A percentile compares a stretch with the other conserved stretches of the same genome.
phyloP scores from a whole-genome alignment of 345 rosid genomes.

The Populus alba region DNA sequence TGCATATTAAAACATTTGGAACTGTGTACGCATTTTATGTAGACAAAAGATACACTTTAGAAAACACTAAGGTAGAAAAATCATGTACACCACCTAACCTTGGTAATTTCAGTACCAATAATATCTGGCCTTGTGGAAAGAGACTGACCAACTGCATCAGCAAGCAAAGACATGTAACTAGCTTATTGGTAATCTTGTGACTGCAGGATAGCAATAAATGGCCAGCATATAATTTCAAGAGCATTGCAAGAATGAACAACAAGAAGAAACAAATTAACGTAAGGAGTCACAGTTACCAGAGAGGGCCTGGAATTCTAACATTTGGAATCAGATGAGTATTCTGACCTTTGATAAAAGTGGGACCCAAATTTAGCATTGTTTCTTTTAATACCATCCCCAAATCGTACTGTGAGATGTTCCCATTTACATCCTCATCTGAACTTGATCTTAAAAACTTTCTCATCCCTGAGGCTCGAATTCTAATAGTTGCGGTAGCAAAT shows the following conservation, averaged over 20 bases:
- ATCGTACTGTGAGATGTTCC: conserved; percentile 48
- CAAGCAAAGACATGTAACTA: conserved; percentile 48
- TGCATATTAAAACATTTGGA: no score
- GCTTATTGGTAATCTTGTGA: conserved; percentile 35
- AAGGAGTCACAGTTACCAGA: not conserved
- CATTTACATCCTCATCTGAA: conserved; percentile 34
- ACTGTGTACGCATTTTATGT: no score
- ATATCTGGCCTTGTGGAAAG: conserved; percentile 95
- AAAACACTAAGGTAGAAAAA: not conserved
- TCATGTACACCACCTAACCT: conserved; percentile 45
- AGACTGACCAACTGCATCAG: conserved; percentile 94
- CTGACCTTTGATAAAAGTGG: conserved; percentile 94
- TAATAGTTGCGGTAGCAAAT: conserved; percentile 65
- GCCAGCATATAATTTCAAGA: conserved; percentile 27
- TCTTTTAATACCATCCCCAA: conserved; percentile 83
- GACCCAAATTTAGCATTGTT: conserved; percentile 81
- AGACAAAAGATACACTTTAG: no score
- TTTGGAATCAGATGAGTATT: conserved; percentile 7
- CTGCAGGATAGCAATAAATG: conserved; percentile 35
- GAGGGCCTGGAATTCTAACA: not conserved
- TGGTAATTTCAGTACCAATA: conserved; percentile 79
- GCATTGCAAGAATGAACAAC: conserved; percentile 12
- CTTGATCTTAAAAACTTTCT: conserved; percentile 29
- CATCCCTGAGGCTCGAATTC: conserved; percentile 51
- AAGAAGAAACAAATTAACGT: not conserved